These are phyloP conservation scores for Nitzschia inconspicua DNA, from an alignment of 108 stramenopile genomes.

Conservation along the genomic window DNA sequence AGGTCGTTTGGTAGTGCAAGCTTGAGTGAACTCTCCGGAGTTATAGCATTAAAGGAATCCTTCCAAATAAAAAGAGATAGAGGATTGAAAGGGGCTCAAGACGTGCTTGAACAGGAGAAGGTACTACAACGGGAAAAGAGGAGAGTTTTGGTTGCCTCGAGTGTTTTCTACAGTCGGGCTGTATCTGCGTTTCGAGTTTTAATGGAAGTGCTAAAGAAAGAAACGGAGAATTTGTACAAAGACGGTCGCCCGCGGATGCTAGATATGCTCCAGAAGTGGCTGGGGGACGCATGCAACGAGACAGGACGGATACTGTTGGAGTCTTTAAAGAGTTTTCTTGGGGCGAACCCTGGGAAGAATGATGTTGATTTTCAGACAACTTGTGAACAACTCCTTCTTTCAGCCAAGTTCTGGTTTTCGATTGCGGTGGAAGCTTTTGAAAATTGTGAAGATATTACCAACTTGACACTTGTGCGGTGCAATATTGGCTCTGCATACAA, in stretches of 20 bases:
- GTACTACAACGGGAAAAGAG: conserved; percentile 62
- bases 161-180: conserved; percentile 63
- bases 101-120: conserved; percentile 45
- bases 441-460: conserved; percentile 53
- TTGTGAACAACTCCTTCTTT: conserved; percentile 53
- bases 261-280: conserved; percentile 59
- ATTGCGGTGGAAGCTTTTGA: conserved; percentile 64
- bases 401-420: conserved; percentile 82
- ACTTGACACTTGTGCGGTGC: conserved; percentile 70
- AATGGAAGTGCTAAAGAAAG: not conserved
- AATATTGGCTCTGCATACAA: conserved; percentile 83
- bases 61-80: conserved; percentile 15
- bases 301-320: conserved; percentile 69
- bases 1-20: conserved; percentile 22
- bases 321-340: conserved; percentile 49
- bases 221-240: not conserved
- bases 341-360: conserved; percentile 1
- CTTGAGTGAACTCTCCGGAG: conserved; percentile 14
- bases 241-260: conserved; percentile 17
- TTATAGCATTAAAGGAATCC: conserved; percentile 4
- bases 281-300: conserved; percentile 88
- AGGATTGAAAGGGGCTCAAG: conserved; percentile 37
- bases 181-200: conserved; percentile 43
- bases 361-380: not conserved
- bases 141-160: conserved; percentile 72